Evolutionary conservation across 2,329 filamentous ascomycete genomes (phyloP).

Genomic region (Didymella keratinophila): DNA sequence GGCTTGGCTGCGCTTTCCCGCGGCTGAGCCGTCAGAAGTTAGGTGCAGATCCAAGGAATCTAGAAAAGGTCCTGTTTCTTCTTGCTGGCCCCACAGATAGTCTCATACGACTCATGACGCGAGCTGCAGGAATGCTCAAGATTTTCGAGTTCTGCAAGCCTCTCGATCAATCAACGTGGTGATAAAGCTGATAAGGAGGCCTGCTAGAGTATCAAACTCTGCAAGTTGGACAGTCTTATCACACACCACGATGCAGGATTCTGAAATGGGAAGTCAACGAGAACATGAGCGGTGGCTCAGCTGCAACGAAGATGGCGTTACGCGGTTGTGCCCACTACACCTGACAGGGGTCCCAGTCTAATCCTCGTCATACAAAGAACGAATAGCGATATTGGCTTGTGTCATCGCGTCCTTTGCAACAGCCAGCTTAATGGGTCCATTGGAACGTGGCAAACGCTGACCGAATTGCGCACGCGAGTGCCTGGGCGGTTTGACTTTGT

Average conservation of each 20-base stretch:
- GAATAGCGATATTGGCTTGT: constrained; percentile 40
- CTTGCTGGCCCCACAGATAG: constrained; percentile 33
- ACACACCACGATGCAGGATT: constrained; percentile 14
- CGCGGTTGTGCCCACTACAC: constrained; percentile 29
- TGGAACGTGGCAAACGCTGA: constrained; percentile 35
- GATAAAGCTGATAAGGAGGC: constrained; percentile 1
- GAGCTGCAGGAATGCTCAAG: constrained; percentile 16
- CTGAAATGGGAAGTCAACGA: constrained; percentile 19
- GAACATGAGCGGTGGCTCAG: constrained; percentile 19
- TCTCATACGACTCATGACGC: no score
- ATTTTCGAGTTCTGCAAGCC: constrained; percentile 12
- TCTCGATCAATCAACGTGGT: constrained; percentile 31
- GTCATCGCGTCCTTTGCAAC: constrained; percentile 33
- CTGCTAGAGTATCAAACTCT: background rate
- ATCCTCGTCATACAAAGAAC: constrained; percentile 40
- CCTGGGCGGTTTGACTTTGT: constrained; percentile 11
- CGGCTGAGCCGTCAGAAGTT: constrained; percentile 31
- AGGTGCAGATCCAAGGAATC: constrained; percentile 36
- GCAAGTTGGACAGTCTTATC: constrained; percentile 16
- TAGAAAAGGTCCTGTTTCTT: constrained; percentile 36
- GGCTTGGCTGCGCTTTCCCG: constrained; percentile 36
- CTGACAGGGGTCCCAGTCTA: constrained; percentile 30
- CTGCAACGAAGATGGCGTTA: constrained; percentile 16
- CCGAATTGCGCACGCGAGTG: constrained; percentile 18
- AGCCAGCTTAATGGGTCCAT: constrained; percentile 20